Evolutionary conservation across 495 filamentous ascomycete species (phyloP), one percentile per base, ranked within the genome.

Genomic region (Penicillium chermesinum): DNA sequence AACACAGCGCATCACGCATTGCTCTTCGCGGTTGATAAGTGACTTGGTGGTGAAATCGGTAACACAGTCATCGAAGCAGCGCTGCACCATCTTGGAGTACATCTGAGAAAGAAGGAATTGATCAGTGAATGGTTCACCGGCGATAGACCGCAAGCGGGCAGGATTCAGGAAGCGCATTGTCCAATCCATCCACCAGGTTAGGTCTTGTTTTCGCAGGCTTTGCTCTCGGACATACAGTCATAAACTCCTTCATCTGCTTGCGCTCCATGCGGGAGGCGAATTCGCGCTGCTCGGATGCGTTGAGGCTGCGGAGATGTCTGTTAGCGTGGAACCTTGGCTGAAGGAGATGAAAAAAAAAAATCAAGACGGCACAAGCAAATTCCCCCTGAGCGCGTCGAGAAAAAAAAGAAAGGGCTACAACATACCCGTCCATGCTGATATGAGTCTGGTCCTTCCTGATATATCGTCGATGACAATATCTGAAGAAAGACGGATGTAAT

Each of bases 21-120:
- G 80, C 62, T 90, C 86, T 70, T 99, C 93, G 55, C 87, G 84
- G 51, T 80, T 73, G 45, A 84, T 81, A 25, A 99, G 80, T 6
- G 88, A 88, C 74, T 96, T 96, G 76, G 88, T 93, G 62, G 89
- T 95, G 80, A 99, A 99, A 75, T 96, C 91, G 67, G 89, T 91
- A 69, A 97, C 82, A 73, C 93, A 99, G 72, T 93, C 84, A 63
- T 89, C 85, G 77, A 98, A 98, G 79, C 93, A 98, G 64, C 85
- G 76, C 64, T 94, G 87, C 50, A 97, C 90, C 49, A 99, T 84
- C 71, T 86, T 89, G 64, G 89, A 91, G 75, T 96, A 97, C 83
- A 95, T 89, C 93, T 98, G 59, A 38, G 47, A 33, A 35, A 39
- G 10, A 34, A 33, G 44, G 35, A 46, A 22, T 5, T 16, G 15